Evolutionary conservation across 164 flowering plant species (phyloP).

Genomic region (Hamamelis virginiana): DNA sequence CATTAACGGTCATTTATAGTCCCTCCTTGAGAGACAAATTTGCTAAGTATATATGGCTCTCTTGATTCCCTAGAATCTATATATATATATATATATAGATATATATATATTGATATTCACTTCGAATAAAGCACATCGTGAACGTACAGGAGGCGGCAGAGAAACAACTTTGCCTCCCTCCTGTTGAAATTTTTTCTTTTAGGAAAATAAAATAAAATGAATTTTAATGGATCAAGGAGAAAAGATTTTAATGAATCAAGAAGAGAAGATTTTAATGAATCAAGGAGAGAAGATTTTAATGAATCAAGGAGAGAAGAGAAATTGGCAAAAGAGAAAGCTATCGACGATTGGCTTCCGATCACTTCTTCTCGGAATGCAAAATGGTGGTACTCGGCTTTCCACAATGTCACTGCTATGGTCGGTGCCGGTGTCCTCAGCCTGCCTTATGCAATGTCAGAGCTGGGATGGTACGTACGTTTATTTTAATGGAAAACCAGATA

Average conservation of each 20-base stretch:
- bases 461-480: conserved; percentile 50
- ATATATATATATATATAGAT: background rate
- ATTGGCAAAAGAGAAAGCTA: conserved; percentile 19
- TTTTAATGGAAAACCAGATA: background rate
- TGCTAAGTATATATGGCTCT: background rate
- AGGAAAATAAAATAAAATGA: background rate
- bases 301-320: background rate
- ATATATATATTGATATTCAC: background rate
- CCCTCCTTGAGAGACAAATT: too few species aligned
- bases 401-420: conserved; percentile 64
- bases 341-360: conserved; percentile 60
- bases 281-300: too few species aligned
- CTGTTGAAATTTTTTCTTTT: background rate
- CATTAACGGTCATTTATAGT: background rate
- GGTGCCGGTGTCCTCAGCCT: conserved; percentile 57
- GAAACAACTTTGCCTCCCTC: background rate
- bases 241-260: too few species aligned
- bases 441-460: conserved; percentile 50
- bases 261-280: too few species aligned
- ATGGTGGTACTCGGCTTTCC: conserved; percentile 62
- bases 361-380: conserved; percentile 47
- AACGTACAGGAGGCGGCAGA: too few species aligned
- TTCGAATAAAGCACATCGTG: background rate
- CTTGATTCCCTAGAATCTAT: background rate
- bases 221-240: too few species aligned